These are phyloP conservation scores for Cutaneotrichosporon dermatis DNA, from an alignment of 1,284 basidiomycete genomes.

Conservation along the genomic window DNA sequence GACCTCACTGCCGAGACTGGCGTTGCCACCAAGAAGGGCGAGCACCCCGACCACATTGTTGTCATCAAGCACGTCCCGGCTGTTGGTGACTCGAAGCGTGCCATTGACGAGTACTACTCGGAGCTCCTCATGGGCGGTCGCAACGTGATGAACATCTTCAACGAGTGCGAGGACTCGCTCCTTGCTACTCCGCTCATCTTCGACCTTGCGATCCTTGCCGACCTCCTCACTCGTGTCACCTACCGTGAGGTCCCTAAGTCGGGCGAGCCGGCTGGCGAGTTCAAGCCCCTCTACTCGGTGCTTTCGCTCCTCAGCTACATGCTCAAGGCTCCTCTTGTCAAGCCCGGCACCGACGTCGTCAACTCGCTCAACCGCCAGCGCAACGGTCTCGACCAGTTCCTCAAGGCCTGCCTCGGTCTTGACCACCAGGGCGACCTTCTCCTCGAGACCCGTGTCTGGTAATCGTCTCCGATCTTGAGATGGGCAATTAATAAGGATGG, in stretches of 20 bases:
- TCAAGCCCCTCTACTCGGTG: slow-evolving; percentile 77
- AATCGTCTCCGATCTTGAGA: not conserved
- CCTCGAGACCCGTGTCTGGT: slow-evolving; percentile 81
- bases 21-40: slow-evolving; percentile 54
- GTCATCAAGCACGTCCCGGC: slow-evolving; percentile 83
- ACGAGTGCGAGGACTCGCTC: slow-evolving; percentile 95
- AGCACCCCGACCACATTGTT: slow-evolving; percentile 92
- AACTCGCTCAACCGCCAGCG: slow-evolving; percentile 94
- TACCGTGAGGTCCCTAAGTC: slow-evolving; percentile 62
- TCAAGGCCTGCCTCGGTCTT: slow-evolving; percentile 75
- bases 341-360: slow-evolving; percentile 89
- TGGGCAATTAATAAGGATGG: not conserved
- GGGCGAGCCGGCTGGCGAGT: slow-evolving; percentile 53
- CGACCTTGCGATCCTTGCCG: slow-evolving; percentile 88
- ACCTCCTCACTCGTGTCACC: slow-evolving; percentile 87
- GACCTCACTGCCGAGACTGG: slow-evolving; percentile 54
- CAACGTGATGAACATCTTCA: slow-evolving; percentile 69
- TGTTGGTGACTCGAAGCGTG: slow-evolving; percentile 89
- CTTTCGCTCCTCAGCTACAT: slow-evolving; percentile 88
- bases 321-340: slow-evolving; percentile 96
- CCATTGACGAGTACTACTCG: slow-evolving; percentile 98
- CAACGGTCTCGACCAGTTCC: slow-evolving; percentile 75
- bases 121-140: slow-evolving; percentile 64
- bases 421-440: slow-evolving; percentile 77
- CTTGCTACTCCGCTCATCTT: slow-evolving; percentile 94